These are phyloP conservation scores for Kodamaea neixiangensis DNA, from an alignment of 805 yeast genomes.

Conservation along the genomic window DNA sequence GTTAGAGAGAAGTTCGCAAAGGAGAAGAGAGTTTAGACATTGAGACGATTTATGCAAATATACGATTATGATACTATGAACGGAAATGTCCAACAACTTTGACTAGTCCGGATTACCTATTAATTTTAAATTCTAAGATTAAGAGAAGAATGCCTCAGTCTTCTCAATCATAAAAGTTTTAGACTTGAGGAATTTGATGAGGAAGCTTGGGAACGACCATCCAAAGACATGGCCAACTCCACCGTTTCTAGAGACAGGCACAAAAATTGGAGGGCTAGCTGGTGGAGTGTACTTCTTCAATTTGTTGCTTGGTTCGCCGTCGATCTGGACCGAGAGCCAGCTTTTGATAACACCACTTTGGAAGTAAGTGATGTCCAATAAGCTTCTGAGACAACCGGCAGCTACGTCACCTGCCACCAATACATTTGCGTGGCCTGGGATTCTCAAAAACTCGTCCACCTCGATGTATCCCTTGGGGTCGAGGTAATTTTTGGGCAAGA, in stretches of 20 bases:
- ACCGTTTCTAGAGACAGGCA: slow-evolving; percentile 37
- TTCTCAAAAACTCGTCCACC: slow-evolving; percentile 28
- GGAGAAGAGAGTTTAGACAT: background rate
- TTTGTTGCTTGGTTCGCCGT: slow-evolving; percentile 11
- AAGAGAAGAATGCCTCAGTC: slow-evolving; percentile 14
- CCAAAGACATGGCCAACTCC: slow-evolving; percentile 39
- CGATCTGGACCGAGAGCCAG: slow-evolving; percentile 17
- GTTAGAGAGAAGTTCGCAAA: background rate
- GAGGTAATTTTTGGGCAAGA: slow-evolving; percentile 23
- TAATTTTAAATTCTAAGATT: background rate
- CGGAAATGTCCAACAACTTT: background rate
- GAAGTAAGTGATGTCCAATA: slow-evolving; percentile 27
- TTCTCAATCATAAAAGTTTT: slow-evolving; percentile 29
- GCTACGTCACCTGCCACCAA: slow-evolving; percentile 39
- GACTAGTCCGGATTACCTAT: background rate
- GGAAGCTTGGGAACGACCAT: slow-evolving; percentile 28
- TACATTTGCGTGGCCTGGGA: slow-evolving; percentile 27
- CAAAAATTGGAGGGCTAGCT: slow-evolving; percentile 17
- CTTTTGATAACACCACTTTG: slow-evolving; percentile 21
- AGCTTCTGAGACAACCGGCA: slow-evolving; percentile 21
- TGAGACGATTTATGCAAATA: background rate
- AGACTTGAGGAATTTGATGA: slow-evolving; percentile 28
- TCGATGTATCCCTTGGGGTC: slow-evolving; percentile 30
- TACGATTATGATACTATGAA: background rate
- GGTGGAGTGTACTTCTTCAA: slow-evolving; percentile 16